Evolutionary conservation across 805 yeast species (phyloP).

Genomic region (Ogataea methylovora): DNA sequence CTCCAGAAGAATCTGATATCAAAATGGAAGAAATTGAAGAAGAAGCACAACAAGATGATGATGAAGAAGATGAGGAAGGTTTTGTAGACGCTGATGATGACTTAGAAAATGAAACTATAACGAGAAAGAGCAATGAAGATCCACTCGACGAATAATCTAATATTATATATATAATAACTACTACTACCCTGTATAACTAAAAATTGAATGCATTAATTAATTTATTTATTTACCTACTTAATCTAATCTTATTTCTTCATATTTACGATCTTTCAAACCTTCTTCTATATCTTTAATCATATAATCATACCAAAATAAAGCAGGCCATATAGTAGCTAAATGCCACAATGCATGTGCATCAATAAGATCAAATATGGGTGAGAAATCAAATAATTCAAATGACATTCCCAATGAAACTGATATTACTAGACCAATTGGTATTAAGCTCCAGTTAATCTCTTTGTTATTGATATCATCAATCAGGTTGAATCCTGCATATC

Average conservation of each 20-base stretch:
- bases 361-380: slow-evolving; percentile 57
- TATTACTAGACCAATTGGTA: slow-evolving; percentile 45
- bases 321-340: slow-evolving; percentile 76
- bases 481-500: slow-evolving; percentile 2
- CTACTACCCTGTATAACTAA: too few species aligned
- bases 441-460: slow-evolving; percentile 34
- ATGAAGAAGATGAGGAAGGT: slow-evolving; percentile 16
- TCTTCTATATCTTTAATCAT: slow-evolving; percentile 37
- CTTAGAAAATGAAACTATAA: slow-evolving; percentile 18
- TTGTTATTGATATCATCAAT: slow-evolving; percentile 14
- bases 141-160: too few species aligned
- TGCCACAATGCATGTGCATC: slow-evolving; percentile 98
- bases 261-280: slow-evolving; percentile 20
- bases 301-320: slow-evolving; percentile 64
- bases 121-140: slow-evolving; percentile 7
- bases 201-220: too few species aligned
- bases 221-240: too few species aligned
- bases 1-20: too few species aligned
- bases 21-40: slow-evolving; percentile 3
- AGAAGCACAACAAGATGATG: slow-evolving; percentile 8
- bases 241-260: slow-evolving; percentile 16
- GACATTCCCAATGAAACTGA: slow-evolving; percentile 68
- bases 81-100: slow-evolving; percentile 19
- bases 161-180: too few species aligned
- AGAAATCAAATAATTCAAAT: slow-evolving; percentile 86